Conservation (phyloP, 371 early-diverging fungal genomes). For the Mortierella polycephala region DNA sequence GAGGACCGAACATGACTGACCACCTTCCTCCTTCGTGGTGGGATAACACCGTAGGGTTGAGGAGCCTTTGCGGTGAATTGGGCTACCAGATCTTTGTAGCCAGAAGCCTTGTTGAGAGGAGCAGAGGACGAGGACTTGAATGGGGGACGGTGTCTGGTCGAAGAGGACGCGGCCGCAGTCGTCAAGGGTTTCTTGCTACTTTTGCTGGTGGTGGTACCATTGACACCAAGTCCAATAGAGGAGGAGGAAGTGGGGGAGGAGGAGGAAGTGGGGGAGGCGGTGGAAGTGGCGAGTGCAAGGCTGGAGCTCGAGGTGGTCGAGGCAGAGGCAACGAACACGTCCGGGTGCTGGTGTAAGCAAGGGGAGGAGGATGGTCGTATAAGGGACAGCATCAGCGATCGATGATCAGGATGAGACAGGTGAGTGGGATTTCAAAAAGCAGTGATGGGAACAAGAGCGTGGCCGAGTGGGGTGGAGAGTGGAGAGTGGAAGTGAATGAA, state of each 20-base stretch:
- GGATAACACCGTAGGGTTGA: constrained; percentile 68
- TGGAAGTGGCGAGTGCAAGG: constrained; percentile 17
- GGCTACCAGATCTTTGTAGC: constrained; percentile 65
- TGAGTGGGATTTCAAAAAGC: background rate
- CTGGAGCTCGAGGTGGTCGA: background rate
- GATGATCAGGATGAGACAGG: background rate
- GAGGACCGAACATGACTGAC: constrained; percentile 8
- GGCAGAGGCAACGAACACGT: constrained; percentile 6
- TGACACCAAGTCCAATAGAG: background rate
- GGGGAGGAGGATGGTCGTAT: constrained; percentile 43
- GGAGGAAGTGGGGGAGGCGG: constrained; percentile 2
- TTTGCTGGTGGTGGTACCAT: constrained; percentile 3
- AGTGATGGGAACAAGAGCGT: background rate
- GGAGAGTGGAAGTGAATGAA: background rate
- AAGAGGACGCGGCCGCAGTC: background rate
- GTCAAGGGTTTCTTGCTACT: background rate
- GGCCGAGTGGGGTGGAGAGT: no score
- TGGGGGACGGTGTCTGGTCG: constrained; percentile 5
- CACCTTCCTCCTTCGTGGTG: constrained; percentile 50
- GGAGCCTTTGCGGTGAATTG: constrained; percentile 65
- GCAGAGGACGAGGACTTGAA: constrained; percentile 11
- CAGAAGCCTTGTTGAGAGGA: constrained; percentile 33
- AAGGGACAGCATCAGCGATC: constrained; percentile 33
- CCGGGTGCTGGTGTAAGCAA: constrained; percentile 39
- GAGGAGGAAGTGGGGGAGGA: constrained; percentile 1